These are phyloP conservation scores for Vanilla planifolia DNA, from an alignment of 106 monocot species.

Conservation along the genomic window DNA sequence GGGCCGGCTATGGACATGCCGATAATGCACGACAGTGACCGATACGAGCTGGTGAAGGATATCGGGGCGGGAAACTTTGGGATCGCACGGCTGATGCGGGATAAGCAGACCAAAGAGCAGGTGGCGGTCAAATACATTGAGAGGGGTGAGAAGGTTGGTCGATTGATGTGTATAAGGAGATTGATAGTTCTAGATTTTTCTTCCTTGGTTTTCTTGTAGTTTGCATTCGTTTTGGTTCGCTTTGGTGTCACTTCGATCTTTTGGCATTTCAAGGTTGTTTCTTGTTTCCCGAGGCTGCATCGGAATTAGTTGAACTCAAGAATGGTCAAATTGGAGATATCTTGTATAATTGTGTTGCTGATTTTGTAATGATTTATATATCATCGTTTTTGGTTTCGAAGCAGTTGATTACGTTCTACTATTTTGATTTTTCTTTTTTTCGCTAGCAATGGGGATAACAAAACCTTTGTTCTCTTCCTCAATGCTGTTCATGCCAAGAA, in stretches of 20 bases:
- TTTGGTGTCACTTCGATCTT: background rate
- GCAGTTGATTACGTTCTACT: background rate
- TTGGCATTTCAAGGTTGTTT: background rate
- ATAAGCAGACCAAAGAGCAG: constrained; percentile 69
- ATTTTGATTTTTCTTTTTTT: background rate
- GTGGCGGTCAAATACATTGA: constrained; percentile 95
- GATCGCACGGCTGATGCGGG: constrained; percentile 76
- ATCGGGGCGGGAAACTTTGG: constrained; percentile 92
- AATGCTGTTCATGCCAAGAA: too few relatives aligned
- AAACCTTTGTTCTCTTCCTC: too few relatives aligned
- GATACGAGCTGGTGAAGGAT: constrained; percentile 84
- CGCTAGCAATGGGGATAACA: too few relatives aligned
- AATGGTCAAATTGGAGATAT: background rate
- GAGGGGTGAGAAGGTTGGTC: constrained; percentile 73
- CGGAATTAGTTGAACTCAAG: background rate
- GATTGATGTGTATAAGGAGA: background rate
- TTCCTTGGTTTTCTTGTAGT: background rate
- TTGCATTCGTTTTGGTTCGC: background rate
- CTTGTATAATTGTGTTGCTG: too few relatives aligned
- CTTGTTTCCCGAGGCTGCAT: background rate
- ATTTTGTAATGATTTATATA: background rate
- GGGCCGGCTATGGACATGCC: constrained; percentile 79
- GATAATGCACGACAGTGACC: constrained; percentile 94
- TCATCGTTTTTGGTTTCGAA: background rate
- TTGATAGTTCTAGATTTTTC: background rate